A percentile compares a stretch with the other conserved stretches of the same genome.
Evolutionary conservation across 202 grass and related monocot genomes (phyloP).

Genomic region (Saccharum hybrid): DNA sequence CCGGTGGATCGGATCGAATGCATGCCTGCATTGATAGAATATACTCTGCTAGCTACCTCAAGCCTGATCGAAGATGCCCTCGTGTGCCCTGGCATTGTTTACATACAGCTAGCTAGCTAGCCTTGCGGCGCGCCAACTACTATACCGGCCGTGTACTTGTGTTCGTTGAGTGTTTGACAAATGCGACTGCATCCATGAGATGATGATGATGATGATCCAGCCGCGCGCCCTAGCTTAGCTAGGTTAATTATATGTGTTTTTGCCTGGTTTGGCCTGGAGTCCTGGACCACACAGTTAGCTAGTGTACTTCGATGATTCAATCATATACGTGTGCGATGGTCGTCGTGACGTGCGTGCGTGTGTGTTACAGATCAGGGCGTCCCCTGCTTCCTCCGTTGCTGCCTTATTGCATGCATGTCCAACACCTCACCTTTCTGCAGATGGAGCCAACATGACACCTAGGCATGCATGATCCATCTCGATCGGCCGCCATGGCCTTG

Average conservation of each 20-base stretch:
- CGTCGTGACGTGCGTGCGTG: no score
- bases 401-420: no score
- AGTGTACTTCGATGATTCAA: no score
- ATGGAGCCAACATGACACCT: conserved; percentile 1
- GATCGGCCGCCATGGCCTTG: background rate
- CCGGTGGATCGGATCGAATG: background rate
- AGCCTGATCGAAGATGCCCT: background rate
- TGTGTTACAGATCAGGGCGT: no score
- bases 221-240: no score
- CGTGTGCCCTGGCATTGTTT: background rate
- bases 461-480: background rate
- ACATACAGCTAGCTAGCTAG: background rate
- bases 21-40: background rate
- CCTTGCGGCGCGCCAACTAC: background rate
- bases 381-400: no score
- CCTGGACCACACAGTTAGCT: no score
- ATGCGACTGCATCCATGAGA: background rate
- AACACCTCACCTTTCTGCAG: background rate
- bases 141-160: background rate
- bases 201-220: no score
- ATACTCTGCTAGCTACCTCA: background rate
- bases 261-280: no score
- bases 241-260: no score
- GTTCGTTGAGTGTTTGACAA: background rate
- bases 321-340: no score